Conservation (phyloP, 208 protist genomes). For the Novymonas esmeraldas region DNA sequence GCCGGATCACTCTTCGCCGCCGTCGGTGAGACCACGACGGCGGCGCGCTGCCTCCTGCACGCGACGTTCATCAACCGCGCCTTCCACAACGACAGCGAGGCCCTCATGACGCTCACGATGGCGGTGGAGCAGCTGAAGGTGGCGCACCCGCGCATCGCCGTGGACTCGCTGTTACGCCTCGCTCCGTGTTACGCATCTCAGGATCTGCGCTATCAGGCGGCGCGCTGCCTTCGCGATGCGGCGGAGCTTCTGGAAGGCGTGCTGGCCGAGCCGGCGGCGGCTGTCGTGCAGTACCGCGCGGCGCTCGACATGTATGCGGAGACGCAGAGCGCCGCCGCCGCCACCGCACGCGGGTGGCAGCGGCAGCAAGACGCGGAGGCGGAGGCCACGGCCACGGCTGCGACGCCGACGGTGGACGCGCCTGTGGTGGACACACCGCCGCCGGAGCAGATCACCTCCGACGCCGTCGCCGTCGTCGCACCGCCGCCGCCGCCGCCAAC, state of each 20-base stretch:
- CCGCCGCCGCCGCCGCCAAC: neutral
- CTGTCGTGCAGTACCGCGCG: slow-evolving; percentile 53
- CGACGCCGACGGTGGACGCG: no score
- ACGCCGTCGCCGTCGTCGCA: no score
- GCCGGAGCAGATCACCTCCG: neutral
- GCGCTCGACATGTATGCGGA: slow-evolving; percentile 59
- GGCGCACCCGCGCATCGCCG: slow-evolving; percentile 54
- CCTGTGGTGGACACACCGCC: no score
- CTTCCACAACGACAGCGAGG: slow-evolving; percentile 64
- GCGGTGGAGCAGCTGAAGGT: slow-evolving; percentile 63
- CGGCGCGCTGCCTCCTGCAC: slow-evolving; percentile 61
- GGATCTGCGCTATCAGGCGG: slow-evolving; percentile 59
- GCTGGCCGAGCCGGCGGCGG: slow-evolving; percentile 38
- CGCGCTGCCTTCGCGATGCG: slow-evolving; percentile 67
- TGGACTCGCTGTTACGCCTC: slow-evolving; percentile 54
- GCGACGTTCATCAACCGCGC: slow-evolving; percentile 75
- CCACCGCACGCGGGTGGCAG: slow-evolving; percentile 16
- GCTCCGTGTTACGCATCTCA: slow-evolving; percentile 36
- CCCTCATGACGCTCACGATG: slow-evolving; percentile 39
- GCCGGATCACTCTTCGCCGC: slow-evolving; percentile 65
- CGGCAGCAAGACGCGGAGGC: neutral
- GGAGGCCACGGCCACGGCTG: no score
- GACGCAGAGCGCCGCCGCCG: slow-evolving; percentile 6
- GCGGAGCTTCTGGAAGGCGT: slow-evolving; percentile 56
- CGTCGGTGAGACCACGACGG: slow-evolving; percentile 39